These are phyloP conservation scores for Polyplosphaeria fusca DNA, from an alignment of 495 filamentous ascomycete species.

Conservation along the genomic window DNA sequence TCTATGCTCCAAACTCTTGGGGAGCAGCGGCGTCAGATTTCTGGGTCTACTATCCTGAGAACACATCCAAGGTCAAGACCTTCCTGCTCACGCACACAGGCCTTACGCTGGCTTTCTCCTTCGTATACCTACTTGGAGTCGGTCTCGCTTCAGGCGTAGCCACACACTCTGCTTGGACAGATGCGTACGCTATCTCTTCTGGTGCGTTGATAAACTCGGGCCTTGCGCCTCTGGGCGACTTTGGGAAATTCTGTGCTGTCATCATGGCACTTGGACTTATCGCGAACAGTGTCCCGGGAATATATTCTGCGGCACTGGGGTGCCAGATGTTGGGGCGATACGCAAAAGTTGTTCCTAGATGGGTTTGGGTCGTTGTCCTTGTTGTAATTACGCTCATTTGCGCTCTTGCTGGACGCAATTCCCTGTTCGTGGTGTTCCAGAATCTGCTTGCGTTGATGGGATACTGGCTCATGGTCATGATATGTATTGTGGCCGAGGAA, in stretches of 20 bases:
- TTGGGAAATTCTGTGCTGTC: constrained; percentile 31
- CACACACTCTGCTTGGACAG: constrained; percentile 23
- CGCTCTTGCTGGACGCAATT: constrained; percentile 59
- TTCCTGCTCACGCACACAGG: constrained; percentile 28
- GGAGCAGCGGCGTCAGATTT: constrained; percentile 20
- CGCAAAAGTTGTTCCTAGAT: constrained; percentile 45
- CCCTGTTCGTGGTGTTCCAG: constrained; percentile 63
- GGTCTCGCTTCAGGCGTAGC: constrained; percentile 29
- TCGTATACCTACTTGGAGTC: constrained; percentile 31
- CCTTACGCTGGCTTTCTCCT: constrained; percentile 20
- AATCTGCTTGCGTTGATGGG: constrained; percentile 75
- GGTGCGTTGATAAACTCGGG: constrained; percentile 34
- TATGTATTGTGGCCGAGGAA: constrained; percentile 58
- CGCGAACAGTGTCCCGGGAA: constrained; percentile 24
- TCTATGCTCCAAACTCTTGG: constrained; percentile 31
- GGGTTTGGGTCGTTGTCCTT: constrained; percentile 60
- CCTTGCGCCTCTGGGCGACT: constrained; percentile 22
- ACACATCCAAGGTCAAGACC: constrained; percentile 11
- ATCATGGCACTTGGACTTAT: constrained; percentile 28
- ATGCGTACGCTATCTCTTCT: constrained; percentile 26
- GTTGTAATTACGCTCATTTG: constrained; percentile 62
- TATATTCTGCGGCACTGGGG: constrained; percentile 29
- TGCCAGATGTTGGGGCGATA: constrained; percentile 28
- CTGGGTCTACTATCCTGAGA: constrained; percentile 33
- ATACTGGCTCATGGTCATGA: constrained; percentile 62